Evolutionary conservation across 1,284 basidiomycete genomes (phyloP).

Genomic region (Golubevia sp.): DNA sequence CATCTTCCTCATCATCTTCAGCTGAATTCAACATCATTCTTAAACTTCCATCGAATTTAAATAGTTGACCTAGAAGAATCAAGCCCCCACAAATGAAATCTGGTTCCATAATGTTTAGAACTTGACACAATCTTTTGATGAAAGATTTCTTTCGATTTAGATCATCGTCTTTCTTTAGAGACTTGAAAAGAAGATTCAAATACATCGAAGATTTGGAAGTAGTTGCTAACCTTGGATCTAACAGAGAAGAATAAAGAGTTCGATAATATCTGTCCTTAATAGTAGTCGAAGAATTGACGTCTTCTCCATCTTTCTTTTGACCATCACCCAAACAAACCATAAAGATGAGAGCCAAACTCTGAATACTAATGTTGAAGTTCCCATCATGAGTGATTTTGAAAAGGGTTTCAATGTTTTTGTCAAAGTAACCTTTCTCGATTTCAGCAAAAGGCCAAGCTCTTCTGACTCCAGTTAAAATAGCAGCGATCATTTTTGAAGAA

Average conservation of each 20-base stretch:
- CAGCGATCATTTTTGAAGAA: conserved; percentile 78
- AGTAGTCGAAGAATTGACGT: no score
- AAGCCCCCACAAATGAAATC: conserved; percentile 91
- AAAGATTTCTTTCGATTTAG: conserved; percentile 77
- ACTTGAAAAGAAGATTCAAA: conserved; percentile 91
- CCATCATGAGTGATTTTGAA: conserved; percentile 92
- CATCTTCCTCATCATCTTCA: no score
- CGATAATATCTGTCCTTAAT: conserved; percentile 76
- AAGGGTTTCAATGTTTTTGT: conserved; percentile 86
- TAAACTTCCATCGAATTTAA: no score
- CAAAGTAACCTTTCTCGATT: conserved; percentile 67
- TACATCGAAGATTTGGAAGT: conserved; percentile 98
- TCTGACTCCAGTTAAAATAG: conserved; percentile 91
- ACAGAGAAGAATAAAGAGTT: conserved; percentile 83
- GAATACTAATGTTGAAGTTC: conserved; percentile 92
- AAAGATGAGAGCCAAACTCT: conserved; percentile 88
- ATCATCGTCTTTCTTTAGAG: conserved; percentile 78
- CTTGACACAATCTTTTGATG: conserved; percentile 83
- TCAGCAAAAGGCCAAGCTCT: conserved; percentile 91
- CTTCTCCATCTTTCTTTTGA: no score
- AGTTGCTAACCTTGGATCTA: conserved; percentile 77
- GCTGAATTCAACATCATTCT: no score
- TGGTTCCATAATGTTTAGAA: conserved; percentile 75
- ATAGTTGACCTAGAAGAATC: conserved; percentile 63
- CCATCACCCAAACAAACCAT: conserved; percentile 67